Percentiles rank a stretch among this genome's conserved stretches.
Evolutionary conservation across 306 rosid species (phyloP).

Genomic region (Prunus armeniaca): DNA sequence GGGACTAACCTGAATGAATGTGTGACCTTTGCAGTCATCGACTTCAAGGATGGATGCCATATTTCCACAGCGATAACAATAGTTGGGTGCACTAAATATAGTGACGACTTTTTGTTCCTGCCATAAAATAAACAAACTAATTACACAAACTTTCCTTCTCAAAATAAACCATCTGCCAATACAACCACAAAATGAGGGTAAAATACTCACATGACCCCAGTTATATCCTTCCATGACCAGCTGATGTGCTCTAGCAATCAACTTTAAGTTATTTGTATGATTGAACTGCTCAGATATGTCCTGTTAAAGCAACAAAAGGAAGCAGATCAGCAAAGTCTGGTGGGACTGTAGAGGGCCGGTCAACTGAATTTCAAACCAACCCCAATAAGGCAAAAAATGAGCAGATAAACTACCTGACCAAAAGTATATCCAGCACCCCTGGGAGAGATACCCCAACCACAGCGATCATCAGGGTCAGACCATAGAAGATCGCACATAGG

Average conservation of each 20-base stretch:
- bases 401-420: constrained; percentile 62
- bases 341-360: neutral
- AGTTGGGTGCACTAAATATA: constrained; percentile 92
- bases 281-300: constrained; percentile 96
- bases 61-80: constrained; percentile 93
- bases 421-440: constrained; percentile 96
- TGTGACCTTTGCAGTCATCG: constrained; percentile 91
- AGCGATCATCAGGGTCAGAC: constrained; percentile 97
- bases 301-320: constrained; percentile 32
- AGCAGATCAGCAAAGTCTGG: neutral
- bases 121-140: constrained; percentile 15
- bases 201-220: constrained; percentile 80
- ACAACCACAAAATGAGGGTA: neutral
- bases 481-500: constrained; percentile 97
- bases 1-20: constrained; percentile 92
- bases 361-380: neutral
- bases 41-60: constrained; percentile 97
- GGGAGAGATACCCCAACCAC: constrained; percentile 98
- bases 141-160: constrained; percentile 1
- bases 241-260: constrained; percentile 98
- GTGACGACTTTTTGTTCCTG: constrained; percentile 98
- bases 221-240: constrained; percentile 98
- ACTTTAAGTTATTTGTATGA: constrained; percentile 85
- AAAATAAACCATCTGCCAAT: constrained; percentile 2
- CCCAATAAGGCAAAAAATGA: neutral